These are phyloP conservation scores for Nakazawaea ishiwadae DNA, from an alignment of 805 yeast species.

Conservation along the genomic window DNA sequence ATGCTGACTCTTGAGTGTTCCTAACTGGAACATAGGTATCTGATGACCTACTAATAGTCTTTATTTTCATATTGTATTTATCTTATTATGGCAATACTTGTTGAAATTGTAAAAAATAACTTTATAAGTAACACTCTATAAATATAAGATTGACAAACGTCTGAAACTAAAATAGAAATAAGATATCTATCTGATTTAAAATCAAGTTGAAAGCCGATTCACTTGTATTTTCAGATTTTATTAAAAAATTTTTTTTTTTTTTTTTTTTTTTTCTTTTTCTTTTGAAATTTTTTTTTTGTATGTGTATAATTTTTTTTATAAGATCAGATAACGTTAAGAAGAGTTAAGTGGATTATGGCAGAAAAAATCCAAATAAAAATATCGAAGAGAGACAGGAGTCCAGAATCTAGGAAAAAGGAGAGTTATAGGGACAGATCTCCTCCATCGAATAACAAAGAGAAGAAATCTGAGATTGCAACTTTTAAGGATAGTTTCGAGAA, in stretches of 20 bases:
- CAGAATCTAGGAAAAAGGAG: not conserved
- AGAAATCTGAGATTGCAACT: not conserved
- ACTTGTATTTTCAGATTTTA: too few relatives aligned
- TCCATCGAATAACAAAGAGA: not conserved
- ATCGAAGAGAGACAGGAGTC: constrained; percentile 1
- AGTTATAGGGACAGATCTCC: constrained; percentile 1
- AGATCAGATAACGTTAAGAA: not conserved
- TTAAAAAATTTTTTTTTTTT: not conserved
- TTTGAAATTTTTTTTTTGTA: not conserved
- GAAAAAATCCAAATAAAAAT: not conserved
- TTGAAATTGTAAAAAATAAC: too few relatives aligned
- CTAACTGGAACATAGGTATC: constrained; percentile 91
- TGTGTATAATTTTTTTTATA: too few relatives aligned
- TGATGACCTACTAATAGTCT: constrained; percentile 83
- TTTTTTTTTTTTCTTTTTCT: not conserved
- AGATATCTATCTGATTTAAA: too few relatives aligned
- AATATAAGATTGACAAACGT: too few relatives aligned
- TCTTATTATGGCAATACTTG: too few relatives aligned
- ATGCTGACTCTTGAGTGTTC: constrained; percentile 80
- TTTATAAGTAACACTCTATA: too few relatives aligned
- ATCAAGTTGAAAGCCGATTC: too few relatives aligned
- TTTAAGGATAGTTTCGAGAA: not conserved
- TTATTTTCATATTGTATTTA: constrained; percentile 77
- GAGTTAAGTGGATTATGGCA: not conserved
- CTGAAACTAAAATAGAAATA: too few relatives aligned